Evolutionary conservation across 805 yeast genomes (phyloP).

Genomic region (Kregervanrija pseudodelftensis): DNA sequence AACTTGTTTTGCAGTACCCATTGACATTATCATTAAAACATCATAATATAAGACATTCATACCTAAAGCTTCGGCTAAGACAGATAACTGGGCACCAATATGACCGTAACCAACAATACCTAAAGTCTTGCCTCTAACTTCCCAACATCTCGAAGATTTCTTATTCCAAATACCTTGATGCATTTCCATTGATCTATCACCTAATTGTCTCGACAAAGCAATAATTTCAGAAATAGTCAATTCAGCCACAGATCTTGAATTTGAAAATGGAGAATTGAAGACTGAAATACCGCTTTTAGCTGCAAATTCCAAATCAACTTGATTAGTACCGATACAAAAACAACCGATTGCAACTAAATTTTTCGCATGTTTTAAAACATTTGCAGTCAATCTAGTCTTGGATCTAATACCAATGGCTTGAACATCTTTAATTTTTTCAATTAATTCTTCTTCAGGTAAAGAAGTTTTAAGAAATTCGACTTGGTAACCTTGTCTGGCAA

Average conservation of each 20-base stretch:
- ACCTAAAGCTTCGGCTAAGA: constrained; percentile 95
- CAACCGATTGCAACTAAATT: constrained; percentile 90
- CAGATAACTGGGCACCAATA: constrained; percentile 95
- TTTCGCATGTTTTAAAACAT: constrained; percentile 76
- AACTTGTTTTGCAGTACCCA: constrained; percentile 96
- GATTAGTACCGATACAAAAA: constrained; percentile 99
- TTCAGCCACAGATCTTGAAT: constrained; percentile 98
- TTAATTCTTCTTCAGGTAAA: constrained; percentile 84
- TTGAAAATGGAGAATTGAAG: constrained; percentile 88
- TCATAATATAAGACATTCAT: constrained; percentile 95
- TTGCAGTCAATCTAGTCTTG: constrained; percentile 81
- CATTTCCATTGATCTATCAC: constrained; percentile 92
- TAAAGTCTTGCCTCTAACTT: constrained; percentile 95
- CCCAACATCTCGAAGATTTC: constrained; percentile 94
- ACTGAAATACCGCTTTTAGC: constrained; percentile 93
- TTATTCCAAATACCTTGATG: constrained; percentile 98
- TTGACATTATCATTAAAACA: constrained; percentile 84
- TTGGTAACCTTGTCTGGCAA: constrained; percentile 89
- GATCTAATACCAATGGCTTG: constrained; percentile 98
- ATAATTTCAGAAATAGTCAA: constrained; percentile 93
- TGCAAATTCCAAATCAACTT: constrained; percentile 88
- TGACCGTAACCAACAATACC: constrained; percentile 98
- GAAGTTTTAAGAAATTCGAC: constrained; percentile 90
- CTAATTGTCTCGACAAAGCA: constrained; percentile 89
- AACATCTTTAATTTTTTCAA: constrained; percentile 86